Base-by-base conservation (phyloP, 139 green algal species). In the Coccomyxa sp. region DNA sequence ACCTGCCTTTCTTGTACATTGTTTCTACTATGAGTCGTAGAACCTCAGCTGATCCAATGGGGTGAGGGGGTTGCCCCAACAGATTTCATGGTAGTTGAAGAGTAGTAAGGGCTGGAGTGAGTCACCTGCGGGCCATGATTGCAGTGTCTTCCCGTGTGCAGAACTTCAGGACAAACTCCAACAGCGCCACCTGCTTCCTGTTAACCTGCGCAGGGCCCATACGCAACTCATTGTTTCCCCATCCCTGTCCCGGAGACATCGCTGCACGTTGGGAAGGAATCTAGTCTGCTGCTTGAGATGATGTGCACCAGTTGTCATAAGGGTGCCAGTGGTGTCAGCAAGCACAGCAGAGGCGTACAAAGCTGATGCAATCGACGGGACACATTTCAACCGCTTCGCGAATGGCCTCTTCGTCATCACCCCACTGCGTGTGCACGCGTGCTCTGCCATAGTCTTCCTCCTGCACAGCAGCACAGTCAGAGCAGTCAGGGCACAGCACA, bases 331-430 rank as follows among this genome's bases (percentile, higher is more conserved):
- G 84, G 84, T 15, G 60, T 38, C 60, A 71, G 63, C 63, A 25
- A 68, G 60, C n/a, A n/a, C 7, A 7, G 38, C 38, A 51, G 63
- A 30, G 63, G 66, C 71, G 66, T 27, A 88, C 83, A 60, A 83
- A 88, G 82, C 84, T 32, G 23, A 91, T 91, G 85, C 87, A 89
- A 80, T 89, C 82, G 30, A 91, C 85, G 21, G 87, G 87, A 82
- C 87, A 90, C 71, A 87, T 79, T 57, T 87, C 82, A 30, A 91
- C 75, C 13, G 87, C 87, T 58, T 88, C 85, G 13, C 23, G 17
- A 13, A 91, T 81, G 11, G 45, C 13, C 13, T 88, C 81, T 67
- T 85, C 85, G 0, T 86, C 82, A 74, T 88, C 82, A 0, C 75
- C 82, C 88, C 88, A 91, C 86, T 91, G 88, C 57, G 76, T 81